phyloP scores from a whole-genome alignment of 345 rosid species.

The Camelina sativa region DNA sequence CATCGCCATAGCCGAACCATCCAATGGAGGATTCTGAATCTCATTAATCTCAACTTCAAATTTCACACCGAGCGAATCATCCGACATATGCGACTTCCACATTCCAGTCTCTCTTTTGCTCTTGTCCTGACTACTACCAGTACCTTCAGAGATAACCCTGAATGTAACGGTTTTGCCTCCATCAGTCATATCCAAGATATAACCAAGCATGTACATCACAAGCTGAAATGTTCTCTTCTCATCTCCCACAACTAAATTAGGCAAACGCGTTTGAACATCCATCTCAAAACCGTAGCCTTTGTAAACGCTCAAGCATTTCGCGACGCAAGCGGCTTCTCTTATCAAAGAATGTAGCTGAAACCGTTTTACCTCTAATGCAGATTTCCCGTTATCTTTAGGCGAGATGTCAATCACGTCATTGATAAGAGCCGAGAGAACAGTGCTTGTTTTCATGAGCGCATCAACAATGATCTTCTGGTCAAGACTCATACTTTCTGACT shows the following conservation, averaged over 20 bases:
- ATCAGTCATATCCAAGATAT: constrained; percentile 61
- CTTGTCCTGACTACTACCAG: constrained; percentile 55
- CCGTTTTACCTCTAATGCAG: constrained; percentile 63
- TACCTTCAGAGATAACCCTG: constrained; percentile 56
- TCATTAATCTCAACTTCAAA: constrained; percentile 72
- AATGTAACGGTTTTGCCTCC: constrained; percentile 66
- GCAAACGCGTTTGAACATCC: constrained; percentile 72
- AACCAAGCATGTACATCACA: constrained; percentile 89
- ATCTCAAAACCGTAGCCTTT: constrained; percentile 72
- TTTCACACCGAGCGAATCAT: constrained; percentile 59
- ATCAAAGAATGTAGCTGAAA: constrained; percentile 77
- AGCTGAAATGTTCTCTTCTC: constrained; percentile 89
- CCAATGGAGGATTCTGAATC: constrained; percentile 48
- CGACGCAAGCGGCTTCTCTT: constrained; percentile 84
- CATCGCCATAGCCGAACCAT: constrained; percentile 46
- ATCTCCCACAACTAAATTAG: constrained; percentile 80
- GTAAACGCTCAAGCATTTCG: constrained; percentile 77
- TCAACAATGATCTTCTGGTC: constrained; percentile 72
- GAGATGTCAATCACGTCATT: constrained; percentile 84
- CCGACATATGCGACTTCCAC: constrained; percentile 57
- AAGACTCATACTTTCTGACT: constrained; percentile 57
- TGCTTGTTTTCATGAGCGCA: constrained; percentile 70
- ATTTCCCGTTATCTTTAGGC: constrained; percentile 69
- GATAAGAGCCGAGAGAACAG: constrained; percentile 76
- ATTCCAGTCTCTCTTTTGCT: constrained; percentile 53